Percentiles rank a stretch among this genome's conserved stretches.
Evolutionary conservation across 148 eudicot species (phyloP).

Genomic region (Camellia japonica): DNA sequence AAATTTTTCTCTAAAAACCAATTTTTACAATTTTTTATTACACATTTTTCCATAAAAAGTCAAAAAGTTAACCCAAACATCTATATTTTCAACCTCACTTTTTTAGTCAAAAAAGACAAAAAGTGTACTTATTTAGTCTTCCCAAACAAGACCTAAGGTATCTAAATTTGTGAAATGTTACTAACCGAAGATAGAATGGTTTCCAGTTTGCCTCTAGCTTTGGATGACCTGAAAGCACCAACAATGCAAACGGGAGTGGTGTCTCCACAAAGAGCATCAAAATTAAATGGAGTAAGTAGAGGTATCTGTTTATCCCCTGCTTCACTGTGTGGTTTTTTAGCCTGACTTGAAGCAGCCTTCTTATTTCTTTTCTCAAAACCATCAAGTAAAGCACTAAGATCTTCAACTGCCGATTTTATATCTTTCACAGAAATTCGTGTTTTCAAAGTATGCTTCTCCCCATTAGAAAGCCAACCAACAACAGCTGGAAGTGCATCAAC

Average conservation of each 20-base stretch:
- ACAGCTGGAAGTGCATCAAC: no score
- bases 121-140: no score
- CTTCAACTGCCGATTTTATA: conserved; percentile 77
- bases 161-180: neutral
- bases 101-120: no score
- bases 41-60: no score
- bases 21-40: no score
- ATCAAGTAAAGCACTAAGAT: conserved; percentile 59
- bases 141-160: no score
- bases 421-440: conserved; percentile 53
- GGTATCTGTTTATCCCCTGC: conserved; percentile 49
- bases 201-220: conserved; percentile 11
- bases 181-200: conserved; percentile 59
- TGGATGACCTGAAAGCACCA: conserved; percentile 80
- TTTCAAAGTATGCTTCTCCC: no score
- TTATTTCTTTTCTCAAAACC: conserved; percentile 70
- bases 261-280: conserved; percentile 61
- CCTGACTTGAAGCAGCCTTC: conserved; percentile 41
- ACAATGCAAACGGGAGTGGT: conserved; percentile 76
- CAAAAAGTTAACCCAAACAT: no score
- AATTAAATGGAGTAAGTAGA: conserved; percentile 56
- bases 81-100: no score
- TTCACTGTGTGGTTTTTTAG: conserved; percentile 44
- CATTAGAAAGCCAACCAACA: no score
- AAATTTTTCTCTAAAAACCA: no score